Evolutionary conservation across 257 asterid genomes (phyloP).

Genomic region (Solanum sejunctum): DNA sequence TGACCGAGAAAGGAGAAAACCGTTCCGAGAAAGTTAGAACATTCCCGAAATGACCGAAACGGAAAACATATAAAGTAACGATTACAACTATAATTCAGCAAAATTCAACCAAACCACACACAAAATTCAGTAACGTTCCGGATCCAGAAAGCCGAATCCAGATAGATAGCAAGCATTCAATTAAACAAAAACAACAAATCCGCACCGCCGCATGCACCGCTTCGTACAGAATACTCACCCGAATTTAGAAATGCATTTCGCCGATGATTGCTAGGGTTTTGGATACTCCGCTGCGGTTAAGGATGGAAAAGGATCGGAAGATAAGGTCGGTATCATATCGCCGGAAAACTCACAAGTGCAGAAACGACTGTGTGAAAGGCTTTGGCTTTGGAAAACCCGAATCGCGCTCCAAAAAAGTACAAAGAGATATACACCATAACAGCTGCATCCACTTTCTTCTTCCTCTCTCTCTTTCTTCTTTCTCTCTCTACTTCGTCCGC

Average conservation of each 20-base stretch:
- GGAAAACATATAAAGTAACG: neutral
- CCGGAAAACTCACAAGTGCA: neutral
- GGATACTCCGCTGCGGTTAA: neutral
- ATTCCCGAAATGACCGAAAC: neutral
- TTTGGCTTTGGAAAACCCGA: conserved; percentile 16
- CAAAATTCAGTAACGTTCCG: neutral
- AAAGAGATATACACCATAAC: conserved; percentile 21
- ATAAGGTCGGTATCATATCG: neutral
- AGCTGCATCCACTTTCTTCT: neutral
- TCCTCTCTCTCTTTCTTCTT: neutral
- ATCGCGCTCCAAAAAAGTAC: conserved; percentile 11
- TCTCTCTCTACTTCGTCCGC: conserved; percentile 18
- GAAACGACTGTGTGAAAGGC: neutral
- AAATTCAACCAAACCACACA: neutral
- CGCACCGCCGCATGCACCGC: neutral
- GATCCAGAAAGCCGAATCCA: neutral
- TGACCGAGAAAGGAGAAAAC: neutral
- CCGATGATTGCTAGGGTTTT: neutral
- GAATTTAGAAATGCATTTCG: neutral
- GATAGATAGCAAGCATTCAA: neutral
- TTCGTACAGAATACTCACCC: neutral
- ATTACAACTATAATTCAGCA: neutral
- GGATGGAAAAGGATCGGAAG: neutral
- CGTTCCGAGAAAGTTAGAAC: neutral
- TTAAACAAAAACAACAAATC: neutral